Evolutionary conservation across 1,284 basidiomycete genomes (phyloP).

Genomic region (Fomitiporia mediterranea): DNA sequence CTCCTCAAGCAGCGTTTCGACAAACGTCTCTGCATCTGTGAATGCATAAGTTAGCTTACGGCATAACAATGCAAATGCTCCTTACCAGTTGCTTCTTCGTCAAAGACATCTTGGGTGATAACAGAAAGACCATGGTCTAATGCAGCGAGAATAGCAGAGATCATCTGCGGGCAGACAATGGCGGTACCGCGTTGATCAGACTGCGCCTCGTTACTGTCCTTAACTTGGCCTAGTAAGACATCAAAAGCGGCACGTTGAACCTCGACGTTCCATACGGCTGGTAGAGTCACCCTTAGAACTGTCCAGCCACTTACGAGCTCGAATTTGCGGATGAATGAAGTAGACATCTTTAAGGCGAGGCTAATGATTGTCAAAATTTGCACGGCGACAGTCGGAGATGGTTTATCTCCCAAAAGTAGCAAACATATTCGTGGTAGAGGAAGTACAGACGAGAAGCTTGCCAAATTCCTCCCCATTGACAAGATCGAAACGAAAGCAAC

Average conservation of each 20-base stretch:
- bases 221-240: conserved; percentile 48
- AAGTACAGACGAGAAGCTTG: conserved; percentile 60
- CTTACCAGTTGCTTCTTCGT: conserved; percentile 25
- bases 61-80: conserved; percentile 21
- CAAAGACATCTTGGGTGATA: conserved; percentile 34
- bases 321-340: conserved; percentile 66
- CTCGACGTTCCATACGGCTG: conserved; percentile 56
- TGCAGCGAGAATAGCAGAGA: conserved; percentile 63
- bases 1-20: conserved; percentile 61
- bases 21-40: conserved; percentile 38
- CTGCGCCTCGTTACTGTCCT: not conserved
- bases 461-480: conserved; percentile 46
- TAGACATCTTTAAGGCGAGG: conserved; percentile 47
- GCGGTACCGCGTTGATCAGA: conserved; percentile 24
- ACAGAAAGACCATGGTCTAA: conserved; percentile 39
- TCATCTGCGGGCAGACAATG: conserved; percentile 58
- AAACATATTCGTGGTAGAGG: conserved; percentile 72
- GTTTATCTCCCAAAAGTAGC: conserved; percentile 66
- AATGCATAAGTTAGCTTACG: conserved; percentile 12
- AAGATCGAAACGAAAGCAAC: conserved; percentile 55
- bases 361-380: conserved; percentile 58
- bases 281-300: conserved; percentile 58
- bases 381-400: conserved; percentile 52
- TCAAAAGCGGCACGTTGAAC: conserved; percentile 66
- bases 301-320: conserved; percentile 76